Evolutionary conservation across 164 flowering plant species (phyloP), one percentile per base, ranked within the genome.

Genomic region (Aristolochia contorta): DNA sequence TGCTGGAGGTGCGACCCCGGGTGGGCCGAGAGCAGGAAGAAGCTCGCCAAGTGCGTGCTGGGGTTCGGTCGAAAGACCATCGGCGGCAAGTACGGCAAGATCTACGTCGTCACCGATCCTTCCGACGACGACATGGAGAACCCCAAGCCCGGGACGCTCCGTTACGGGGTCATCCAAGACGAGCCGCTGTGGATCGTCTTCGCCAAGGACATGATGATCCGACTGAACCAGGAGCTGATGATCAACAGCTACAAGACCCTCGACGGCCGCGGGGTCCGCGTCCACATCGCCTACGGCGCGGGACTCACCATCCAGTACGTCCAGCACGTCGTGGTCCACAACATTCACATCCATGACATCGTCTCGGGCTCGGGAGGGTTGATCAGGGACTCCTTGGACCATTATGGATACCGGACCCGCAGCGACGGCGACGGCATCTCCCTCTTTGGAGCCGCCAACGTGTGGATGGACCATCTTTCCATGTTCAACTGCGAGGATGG

Each of bases 381-480:
- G 58, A 81, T 90, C 48, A 72, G 90, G 58, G 90, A 85, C 67
- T 75, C 95, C 0, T 64, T 54, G 0, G 19, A 32, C 21, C 97
- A 90, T 27, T 37, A 58, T 22, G 97, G 96, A 0, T 12, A 58
- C 0, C 71, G 97, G 23, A 77, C 85, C 0, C 41, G 2, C 18
- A 84, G 91, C 32, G 97, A 90, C 52, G 97, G 97, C 0, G 96
- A 90, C 55, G 89, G 71, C 0, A 71, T 89, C 58, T 78, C 86
- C 25, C 62, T 89, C 33, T 86, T 67, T 47, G 82, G 85, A 23
- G 65, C 96, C 0, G 49, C 70, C 52, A 66, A 84, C 19, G 54
- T 90, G 13, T 90, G 97, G 95, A 67, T 87, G 4, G 97, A 90
- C 47, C 97, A 90, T 53, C 51, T 67, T n/a, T 79, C 95, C 23